Evolutionary conservation across 768 basidiomycete genomes (phyloP).

Genomic region (Pleurotus cornucopiae): DNA sequence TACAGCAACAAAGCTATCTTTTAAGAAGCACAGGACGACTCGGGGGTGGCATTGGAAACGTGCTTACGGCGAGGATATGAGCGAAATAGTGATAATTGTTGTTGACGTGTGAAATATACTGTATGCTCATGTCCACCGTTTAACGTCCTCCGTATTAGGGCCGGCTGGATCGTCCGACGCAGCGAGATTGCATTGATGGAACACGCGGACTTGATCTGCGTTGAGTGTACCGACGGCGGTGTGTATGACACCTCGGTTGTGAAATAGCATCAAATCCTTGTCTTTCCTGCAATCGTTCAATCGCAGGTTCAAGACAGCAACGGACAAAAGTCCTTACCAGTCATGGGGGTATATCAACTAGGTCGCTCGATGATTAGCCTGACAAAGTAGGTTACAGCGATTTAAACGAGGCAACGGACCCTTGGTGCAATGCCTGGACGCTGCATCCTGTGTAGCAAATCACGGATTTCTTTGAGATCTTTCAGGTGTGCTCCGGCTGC

Average conservation of each 20-base stretch:
- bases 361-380: neutral
- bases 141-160: conserved; percentile 61
- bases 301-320: too few relatives aligned
- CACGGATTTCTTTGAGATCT: conserved; percentile 69
- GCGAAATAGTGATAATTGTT: too few relatives aligned
- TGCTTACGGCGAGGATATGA: too few relatives aligned
- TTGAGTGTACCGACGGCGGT: conserved; percentile 74
- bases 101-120: too few relatives aligned
- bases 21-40: too few relatives aligned
- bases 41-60: too few relatives aligned
- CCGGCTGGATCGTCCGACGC: conserved; percentile 69
- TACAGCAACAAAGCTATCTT: too few relatives aligned
- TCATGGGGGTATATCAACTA: conserved; percentile 86
- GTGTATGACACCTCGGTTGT: conserved; percentile 81
- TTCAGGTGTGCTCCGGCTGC: conserved; percentile 79
- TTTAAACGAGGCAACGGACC: conserved; percentile 31
- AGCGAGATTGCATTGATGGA: conserved; percentile 86
- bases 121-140: conserved; percentile 42
- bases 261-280: conserved; percentile 79
- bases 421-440: conserved; percentile 82
- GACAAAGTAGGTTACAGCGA: neutral
- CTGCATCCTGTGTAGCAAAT: conserved; percentile 80
- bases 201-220: conserved; percentile 62
- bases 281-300: conserved; percentile 25
- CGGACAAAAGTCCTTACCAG: conserved; percentile 42